These are phyloP conservation scores for Rhizopogon roseolus DNA, from an alignment of 768 basidiomycete genomes.

Conservation along the genomic window DNA sequence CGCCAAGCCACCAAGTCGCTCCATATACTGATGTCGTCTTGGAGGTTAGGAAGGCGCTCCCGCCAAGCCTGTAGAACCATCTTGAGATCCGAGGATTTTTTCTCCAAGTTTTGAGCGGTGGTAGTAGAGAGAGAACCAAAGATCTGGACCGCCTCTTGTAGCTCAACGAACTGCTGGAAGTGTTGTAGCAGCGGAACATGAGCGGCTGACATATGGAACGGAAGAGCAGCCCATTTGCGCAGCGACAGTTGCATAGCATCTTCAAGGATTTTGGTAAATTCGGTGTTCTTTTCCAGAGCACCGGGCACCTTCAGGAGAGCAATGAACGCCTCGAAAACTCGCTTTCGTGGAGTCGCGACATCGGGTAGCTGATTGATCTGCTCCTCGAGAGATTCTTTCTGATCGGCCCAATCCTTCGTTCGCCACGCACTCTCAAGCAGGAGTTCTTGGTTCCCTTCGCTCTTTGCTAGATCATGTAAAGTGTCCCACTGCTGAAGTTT, in stretches of 20 bases:
- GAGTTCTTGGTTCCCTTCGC: constrained; percentile 87
- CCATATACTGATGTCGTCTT: constrained; percentile 99
- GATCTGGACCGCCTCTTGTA: constrained; percentile 93
- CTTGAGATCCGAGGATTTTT: constrained; percentile 93
- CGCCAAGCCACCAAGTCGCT: constrained; percentile 99
- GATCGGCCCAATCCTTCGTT: constrained; percentile 85
- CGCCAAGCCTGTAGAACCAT: constrained; percentile 96
- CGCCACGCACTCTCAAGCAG: constrained; percentile 96
- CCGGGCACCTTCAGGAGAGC: constrained; percentile 82
- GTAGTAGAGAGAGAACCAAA: constrained; percentile 88
- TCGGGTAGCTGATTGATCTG: constrained; percentile 78
- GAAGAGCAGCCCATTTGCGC: constrained; percentile 92
- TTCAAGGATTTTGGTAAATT: constrained; percentile 86
- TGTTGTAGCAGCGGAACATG: constrained; percentile 94
- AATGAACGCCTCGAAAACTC: constrained; percentile 96
- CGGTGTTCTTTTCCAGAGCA: constrained; percentile 76
- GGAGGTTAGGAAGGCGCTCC: constrained; percentile 90
- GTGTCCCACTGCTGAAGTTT: constrained; percentile 99
- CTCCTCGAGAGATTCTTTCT: constrained; percentile 72
- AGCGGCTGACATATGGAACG: constrained; percentile 80
- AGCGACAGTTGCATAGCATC: constrained; percentile 96
- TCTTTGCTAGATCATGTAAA: constrained; percentile 83
- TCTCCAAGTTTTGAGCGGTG: constrained; percentile 84
- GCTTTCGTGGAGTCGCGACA: constrained; percentile 88
- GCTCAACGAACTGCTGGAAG: constrained; percentile 98